Evolutionary conservation across 139 green algal species (phyloP), one percentile per base, ranked within the genome.

Genomic region (Spirogloea muscicola): DNA sequence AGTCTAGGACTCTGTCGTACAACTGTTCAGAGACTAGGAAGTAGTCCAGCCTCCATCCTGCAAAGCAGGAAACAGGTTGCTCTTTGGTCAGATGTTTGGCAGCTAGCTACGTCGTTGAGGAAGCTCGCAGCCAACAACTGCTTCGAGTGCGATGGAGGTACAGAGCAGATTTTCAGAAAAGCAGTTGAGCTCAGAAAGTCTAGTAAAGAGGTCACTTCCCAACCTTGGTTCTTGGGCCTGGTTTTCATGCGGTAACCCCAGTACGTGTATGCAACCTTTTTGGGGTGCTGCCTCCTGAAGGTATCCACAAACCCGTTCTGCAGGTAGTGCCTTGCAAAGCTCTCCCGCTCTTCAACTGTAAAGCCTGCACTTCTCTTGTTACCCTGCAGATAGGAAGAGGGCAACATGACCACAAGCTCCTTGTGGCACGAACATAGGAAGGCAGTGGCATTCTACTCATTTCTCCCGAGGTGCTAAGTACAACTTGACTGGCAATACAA

Each of bases 41-140:
- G 67, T 85, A 85, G 59, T 85, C 80, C 21, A 85, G 49, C 1
- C 80, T 59, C 80, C 80, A 85, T 0, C 80, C 79, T 80, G 72
- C 2, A 9, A 10, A 48, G 62, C 48, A 33, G 31, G 10, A 1
- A 49, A 65, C 27, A n/a, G 27, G 43, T 62, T 40, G 21, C 5
- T 42, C 16, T 4, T 5, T 69, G 43, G 10, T 64, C 10, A 25
- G 31, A 39, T 49, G n/a, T 49, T 29, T 52, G 18, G 4, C 6
- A 16, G 31, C 13, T 69, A 4, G 44, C 31, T 34, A 5, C 60
- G 25, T 64, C 29, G 44, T 7, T 16, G 16, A 39, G 41, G 4
- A 5, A 18, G 5, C 27, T 52, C 31, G 44, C 6, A 49, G 29
- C 41, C 4, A 29, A 42, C 18, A 42, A 16, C 13, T 16, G 13